Percentiles rank a stretch among this genome's conserved stretches.
phyloP scores from a whole-genome alignment of 306 rosid genomes.

The Vigna angularis region DNA sequence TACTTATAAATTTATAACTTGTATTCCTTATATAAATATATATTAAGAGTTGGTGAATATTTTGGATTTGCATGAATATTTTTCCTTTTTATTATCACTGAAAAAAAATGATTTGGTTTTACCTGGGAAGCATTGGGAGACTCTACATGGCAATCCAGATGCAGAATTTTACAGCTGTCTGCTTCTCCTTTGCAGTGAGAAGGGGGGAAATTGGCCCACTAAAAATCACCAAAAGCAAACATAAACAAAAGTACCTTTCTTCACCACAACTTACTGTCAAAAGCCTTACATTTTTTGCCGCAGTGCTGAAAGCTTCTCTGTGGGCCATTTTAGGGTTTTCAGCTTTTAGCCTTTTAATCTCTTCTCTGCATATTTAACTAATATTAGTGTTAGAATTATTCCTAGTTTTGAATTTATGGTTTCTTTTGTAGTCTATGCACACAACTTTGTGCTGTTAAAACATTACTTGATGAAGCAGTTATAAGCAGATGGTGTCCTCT shows the following conservation, averaged over 20 bases:
- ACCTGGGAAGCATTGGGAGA: neutral
- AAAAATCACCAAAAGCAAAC: neutral
- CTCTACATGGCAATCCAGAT: neutral
- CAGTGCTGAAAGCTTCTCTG: conserved; percentile 23
- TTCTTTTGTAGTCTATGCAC: neutral
- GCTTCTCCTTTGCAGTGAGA: neutral
- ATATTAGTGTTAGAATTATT: neutral
- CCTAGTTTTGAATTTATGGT: neutral
- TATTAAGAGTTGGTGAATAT: too few species aligned
- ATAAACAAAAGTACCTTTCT: neutral
- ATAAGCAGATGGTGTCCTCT: conserved; percentile 15
- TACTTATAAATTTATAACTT: too few species aligned
- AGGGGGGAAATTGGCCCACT: conserved; percentile 21
- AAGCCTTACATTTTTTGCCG: conserved; percentile 14
- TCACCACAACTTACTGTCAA: neutral
- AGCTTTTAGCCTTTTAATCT: conserved; percentile 18
- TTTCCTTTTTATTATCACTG: neutral
- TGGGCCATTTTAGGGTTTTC: conserved; percentile 11
- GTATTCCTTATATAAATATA: too few species aligned
- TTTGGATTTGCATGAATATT: too few species aligned
- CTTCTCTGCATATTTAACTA: conserved; percentile 7
- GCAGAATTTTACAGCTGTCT: neutral
- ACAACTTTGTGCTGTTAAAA: neutral
- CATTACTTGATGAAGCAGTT: conserved; percentile 15
- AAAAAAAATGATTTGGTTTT: neutral